Percentiles rank a stretch among this genome's conserved stretches.
These are phyloP conservation scores for Vigna trinervia DNA, from an alignment of 306 rosid species.

Conservation along the genomic window DNA sequence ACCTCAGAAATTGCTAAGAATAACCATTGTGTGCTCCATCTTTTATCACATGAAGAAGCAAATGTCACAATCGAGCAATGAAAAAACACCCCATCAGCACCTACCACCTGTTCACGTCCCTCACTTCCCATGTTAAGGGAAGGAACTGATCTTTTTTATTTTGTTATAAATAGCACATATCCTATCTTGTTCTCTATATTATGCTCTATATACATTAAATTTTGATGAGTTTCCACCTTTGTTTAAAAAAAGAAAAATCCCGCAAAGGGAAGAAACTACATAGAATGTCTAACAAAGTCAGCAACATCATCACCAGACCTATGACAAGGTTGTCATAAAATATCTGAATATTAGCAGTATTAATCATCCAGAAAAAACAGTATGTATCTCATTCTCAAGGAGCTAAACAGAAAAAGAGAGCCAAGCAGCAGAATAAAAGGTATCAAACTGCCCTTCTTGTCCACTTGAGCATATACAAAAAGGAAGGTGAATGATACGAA, in stretches of 20 bases:
- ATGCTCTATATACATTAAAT: conserved; percentile 24
- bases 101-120: conserved; percentile 93
- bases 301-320: conserved; percentile 44
- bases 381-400: conserved; percentile 47
- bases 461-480: conserved; percentile 49
- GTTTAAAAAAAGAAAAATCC: conserved; percentile 33
- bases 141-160: conserved; percentile 62
- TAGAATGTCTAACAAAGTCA: conserved; percentile 39
- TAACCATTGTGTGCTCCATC: conserved; percentile 96
- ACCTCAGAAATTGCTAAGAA: conserved; percentile 94
- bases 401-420: conserved; percentile 52
- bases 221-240: conserved; percentile 38
- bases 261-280: conserved; percentile 41
- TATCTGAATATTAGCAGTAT: conserved; percentile 50
- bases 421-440: conserved; percentile 49
- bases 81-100: conserved; percentile 83
- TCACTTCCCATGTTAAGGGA: conserved; percentile 76
- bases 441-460: conserved; percentile 48
- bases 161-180: conserved; percentile 51
- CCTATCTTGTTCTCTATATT: conserved; percentile 49
- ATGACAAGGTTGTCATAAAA: conserved; percentile 44
- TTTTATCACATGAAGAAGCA: conserved; percentile 95
- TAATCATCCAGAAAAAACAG: conserved; percentile 48
- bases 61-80: conserved; percentile 90
- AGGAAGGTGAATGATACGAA: conserved; percentile 46